Conservation (phyloP, 768 basidiomycete genomes). For the Chalciporus piperatus region DNA sequence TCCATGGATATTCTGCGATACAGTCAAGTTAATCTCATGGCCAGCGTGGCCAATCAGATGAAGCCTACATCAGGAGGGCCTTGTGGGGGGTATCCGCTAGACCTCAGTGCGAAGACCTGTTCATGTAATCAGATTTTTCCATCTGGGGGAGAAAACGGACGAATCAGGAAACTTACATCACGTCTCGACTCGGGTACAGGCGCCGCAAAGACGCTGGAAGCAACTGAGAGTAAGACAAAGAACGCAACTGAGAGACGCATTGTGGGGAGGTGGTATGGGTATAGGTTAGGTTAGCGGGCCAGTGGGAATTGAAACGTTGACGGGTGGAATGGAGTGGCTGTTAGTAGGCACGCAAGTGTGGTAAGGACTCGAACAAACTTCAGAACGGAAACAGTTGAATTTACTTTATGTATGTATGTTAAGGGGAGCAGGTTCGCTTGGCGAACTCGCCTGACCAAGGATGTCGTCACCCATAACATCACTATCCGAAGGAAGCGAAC, state of each 20-base stretch:
- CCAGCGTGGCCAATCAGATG: neutral
- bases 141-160: neutral
- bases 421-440: constrained; percentile 3
- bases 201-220: constrained; percentile 6
- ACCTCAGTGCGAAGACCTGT: neutral
- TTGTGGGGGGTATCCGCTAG: neutral
- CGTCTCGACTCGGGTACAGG: constrained; percentile 9
- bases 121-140: neutral
- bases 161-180: constrained; percentile 4
- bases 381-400: neutral
- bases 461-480: constrained; percentile 11
- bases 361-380: neutral
- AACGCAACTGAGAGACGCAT: constrained; percentile 17
- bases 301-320: neutral
- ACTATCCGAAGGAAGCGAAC: constrained; percentile 3
- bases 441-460: neutral
- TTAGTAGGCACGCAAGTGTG: constrained; percentile 1
- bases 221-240: constrained; percentile 13
- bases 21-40: neutral
- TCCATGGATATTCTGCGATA: neutral
- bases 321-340: neutral
- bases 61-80: neutral
- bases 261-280: neutral
- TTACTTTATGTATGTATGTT: neutral
- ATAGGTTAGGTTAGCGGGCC: no score